Conservation (phyloP, 768 basidiomycete genomes). For the Leccinum incarnatum region DNA sequence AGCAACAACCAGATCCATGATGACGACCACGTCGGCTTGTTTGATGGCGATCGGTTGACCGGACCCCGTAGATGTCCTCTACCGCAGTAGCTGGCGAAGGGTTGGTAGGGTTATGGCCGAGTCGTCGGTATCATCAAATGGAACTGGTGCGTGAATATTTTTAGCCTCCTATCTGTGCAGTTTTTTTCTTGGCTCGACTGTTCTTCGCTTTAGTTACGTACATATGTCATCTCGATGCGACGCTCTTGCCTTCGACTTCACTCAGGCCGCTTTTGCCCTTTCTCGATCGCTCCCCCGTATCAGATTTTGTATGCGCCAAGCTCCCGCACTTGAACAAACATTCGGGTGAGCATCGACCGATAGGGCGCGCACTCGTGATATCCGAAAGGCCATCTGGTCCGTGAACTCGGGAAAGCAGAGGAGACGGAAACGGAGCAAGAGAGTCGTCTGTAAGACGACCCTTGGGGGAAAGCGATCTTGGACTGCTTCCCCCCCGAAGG, state of each 20-base stretch:
- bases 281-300: conserved; percentile 91
- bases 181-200: conserved; percentile 42
- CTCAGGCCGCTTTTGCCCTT: conserved; percentile 89
- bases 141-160: conserved; percentile 87
- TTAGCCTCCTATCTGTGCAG: background rate
- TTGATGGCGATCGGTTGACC: too few species aligned
- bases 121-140: conserved; percentile 92
- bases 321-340: conserved; percentile 88
- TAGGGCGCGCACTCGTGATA: conserved; percentile 89
- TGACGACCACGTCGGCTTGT: too few species aligned
- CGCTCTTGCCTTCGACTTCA: conserved; percentile 79
- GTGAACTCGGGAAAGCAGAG: conserved; percentile 85
- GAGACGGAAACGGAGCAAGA: conserved; percentile 97
- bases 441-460: conserved; percentile 88
- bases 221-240: conserved; percentile 83
- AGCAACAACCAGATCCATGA: too few species aligned
- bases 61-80: too few species aligned
- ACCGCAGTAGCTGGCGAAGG: too few species aligned
- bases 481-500: conserved; percentile 89
- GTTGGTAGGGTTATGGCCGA: conserved; percentile 43
- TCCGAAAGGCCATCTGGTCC: conserved; percentile 96
- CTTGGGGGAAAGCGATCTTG: conserved; percentile 89
- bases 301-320: conserved; percentile 91
- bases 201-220: conserved; percentile 60
- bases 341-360: conserved; percentile 62